Conservation (phyloP, 2,329 filamentous ascomycete species). For the Aquanectria penicillioides region DNA sequence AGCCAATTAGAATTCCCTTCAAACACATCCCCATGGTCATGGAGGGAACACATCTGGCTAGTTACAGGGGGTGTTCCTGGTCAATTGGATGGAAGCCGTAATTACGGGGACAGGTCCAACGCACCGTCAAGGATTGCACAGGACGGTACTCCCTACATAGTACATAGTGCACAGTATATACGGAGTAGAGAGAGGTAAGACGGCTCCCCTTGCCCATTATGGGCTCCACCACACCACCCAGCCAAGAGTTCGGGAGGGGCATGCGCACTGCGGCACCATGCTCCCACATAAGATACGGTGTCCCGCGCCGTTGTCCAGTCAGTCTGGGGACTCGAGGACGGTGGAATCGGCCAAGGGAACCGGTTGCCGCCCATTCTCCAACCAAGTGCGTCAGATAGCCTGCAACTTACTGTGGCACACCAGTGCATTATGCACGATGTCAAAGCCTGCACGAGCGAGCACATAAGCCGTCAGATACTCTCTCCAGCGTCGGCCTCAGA, state of each 20-base stretch:
- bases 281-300: slow-evolving; percentile 13
- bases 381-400: too few relatives aligned
- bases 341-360: slow-evolving; percentile 23
- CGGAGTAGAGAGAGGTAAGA: neutral
- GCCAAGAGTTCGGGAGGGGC: neutral
- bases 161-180: neutral
- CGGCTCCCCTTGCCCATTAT: neutral
- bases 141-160: too few relatives aligned
- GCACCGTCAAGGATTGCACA: slow-evolving; percentile 18
- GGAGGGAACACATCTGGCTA: slow-evolving; percentile 11
- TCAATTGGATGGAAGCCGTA: slow-evolving; percentile 12
- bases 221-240: slow-evolving; percentile 11
- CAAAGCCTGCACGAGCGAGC: neutral
- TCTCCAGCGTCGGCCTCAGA: too few relatives aligned
- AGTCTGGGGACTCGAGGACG: slow-evolving; percentile 17
- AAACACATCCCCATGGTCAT: too few relatives aligned
- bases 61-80: slow-evolving; percentile 11
- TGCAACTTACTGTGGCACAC: too few relatives aligned
- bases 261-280: too few relatives aligned
- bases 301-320: slow-evolving; percentile 1
- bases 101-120: neutral
- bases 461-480: neutral
- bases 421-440: slow-evolving; percentile 1
- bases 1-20: slow-evolving; percentile 32
- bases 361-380: slow-evolving; percentile 10